Conservation (phyloP, 257 asterid genomes). For the Solanum dulcamara region DNA sequence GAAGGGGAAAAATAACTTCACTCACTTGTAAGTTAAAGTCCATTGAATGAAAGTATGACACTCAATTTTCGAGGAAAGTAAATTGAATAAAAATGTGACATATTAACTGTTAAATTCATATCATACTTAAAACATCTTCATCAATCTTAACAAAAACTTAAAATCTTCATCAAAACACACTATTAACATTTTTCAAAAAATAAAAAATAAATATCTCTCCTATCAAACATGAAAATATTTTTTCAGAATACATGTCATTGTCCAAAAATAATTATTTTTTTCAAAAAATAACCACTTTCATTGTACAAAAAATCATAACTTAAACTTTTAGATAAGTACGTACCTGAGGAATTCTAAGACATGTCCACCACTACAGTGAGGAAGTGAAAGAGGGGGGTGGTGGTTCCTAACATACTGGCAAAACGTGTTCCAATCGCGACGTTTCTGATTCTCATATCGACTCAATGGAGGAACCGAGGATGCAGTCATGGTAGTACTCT, state of each 20-base stretch:
- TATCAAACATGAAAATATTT: neutral
- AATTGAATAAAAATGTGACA: neutral
- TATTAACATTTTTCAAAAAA: neutral
- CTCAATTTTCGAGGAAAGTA: neutral
- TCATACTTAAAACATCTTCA: neutral
- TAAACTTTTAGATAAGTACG: neutral
- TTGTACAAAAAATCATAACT: neutral
- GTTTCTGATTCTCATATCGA: conserved; percentile 31
- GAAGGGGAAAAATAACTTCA: neutral
- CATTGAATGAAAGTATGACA: neutral
- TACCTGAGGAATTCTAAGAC: conserved; percentile 21
- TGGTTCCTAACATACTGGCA: conserved; percentile 25
- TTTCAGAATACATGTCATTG: neutral
- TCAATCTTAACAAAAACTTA: neutral
- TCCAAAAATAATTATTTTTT: neutral
- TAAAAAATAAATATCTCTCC: neutral
- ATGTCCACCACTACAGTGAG: conserved; percentile 4
- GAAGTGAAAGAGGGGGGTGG: conserved; percentile 16
- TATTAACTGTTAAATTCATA: neutral
- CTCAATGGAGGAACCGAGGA: neutral
- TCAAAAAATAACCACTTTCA: no score
- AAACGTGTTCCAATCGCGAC: conserved; percentile 34
- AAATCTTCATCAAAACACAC: neutral
- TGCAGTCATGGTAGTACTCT: neutral
- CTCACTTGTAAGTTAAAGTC: no score